Conservation (phyloP, 2,329 filamentous ascomycete genomes). For the Parafenestella ontariensis region DNA sequence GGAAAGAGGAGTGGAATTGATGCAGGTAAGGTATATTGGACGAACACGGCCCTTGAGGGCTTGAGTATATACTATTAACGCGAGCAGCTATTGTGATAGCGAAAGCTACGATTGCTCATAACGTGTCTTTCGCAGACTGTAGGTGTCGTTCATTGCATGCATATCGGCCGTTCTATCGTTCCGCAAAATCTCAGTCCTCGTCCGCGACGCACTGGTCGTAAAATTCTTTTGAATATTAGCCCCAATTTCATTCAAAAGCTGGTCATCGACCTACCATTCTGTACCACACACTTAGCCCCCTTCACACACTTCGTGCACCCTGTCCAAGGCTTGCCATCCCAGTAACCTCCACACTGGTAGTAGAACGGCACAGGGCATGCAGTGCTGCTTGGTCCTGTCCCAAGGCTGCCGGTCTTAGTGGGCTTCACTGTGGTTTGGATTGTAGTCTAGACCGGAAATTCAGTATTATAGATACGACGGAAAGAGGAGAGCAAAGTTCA, state of each 20-base stretch:
- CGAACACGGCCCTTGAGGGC: neutral
- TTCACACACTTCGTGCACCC: conserved; percentile 38
- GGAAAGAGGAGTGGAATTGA: neutral
- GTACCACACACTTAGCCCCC: conserved; percentile 33
- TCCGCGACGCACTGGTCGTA: conserved; percentile 40
- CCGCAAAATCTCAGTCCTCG: conserved; percentile 5
- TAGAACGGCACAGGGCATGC: conserved; percentile 40
- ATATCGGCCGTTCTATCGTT: neutral
- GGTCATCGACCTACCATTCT: conserved; percentile 33
- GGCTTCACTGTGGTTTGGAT: conserved; percentile 11
- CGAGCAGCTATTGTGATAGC: neutral
- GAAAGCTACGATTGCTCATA: neutral
- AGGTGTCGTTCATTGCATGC: neutral
- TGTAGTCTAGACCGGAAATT: conserved; percentile 5
- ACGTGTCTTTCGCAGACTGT: neutral
- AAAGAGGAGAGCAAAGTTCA: neutral
- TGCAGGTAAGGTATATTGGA: neutral
- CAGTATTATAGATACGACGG: neutral
- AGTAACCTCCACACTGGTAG: conserved; percentile 40
- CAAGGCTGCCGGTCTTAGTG: conserved; percentile 16
- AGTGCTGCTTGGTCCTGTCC: conserved; percentile 37
- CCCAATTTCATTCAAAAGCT: neutral
- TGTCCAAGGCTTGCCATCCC: conserved; percentile 32
- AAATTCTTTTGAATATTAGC: conserved; percentile 26
- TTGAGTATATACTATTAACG: too few species aligned